Base-by-base conservation (phyloP, 1,284 basidiomycete species). In the Cystobasidiaceae sp. region DNA sequence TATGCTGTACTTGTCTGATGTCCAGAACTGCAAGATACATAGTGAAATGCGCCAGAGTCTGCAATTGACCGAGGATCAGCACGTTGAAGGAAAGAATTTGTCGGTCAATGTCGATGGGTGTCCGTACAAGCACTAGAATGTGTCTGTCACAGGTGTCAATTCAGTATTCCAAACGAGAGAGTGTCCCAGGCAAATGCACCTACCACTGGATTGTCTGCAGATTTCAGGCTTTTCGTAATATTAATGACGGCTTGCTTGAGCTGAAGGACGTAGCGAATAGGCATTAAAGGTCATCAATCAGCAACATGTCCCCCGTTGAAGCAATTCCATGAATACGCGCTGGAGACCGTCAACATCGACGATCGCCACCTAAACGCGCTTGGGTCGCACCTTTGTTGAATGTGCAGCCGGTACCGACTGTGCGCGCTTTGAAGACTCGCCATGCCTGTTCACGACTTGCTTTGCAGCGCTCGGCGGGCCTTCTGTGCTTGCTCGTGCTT, bases 391-490 rank as follows among this genome's bases (percentile, higher is more conserved):
- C 58, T 61, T 49, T 32, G 7, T 41, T 5, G 61, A 64, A 34
- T 64, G 61, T 30, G 61, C 61, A 46, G 61, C 52, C 13, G 61
- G 61, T 6, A 55, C 51, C 37, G 54, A 56, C 54, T 56, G 54
- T 6, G 54, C 54, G 8, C 54, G 54, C 27, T 56, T 30, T 8
- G 13, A 43, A 5, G 32, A 28, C 9, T 37, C 8, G 45, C 39
- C 25, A 4, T 43, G 37, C 37, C 21, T 33, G 19, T 23, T 17
- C 37, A 9, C 37, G 37, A 39, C n/a, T n/a, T n/a, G n/a, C 37
- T 39, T 11, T 30, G 13, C 6, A 7, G 23, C 5, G 1, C 28
- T 27, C 4, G 17, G 9, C 30, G 45, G 56, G 15, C 9, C 45
- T n/a, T 46, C 44, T 49, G 56, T 59, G 25, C 44, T 49, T 37